Evolutionary conservation across 2,329 filamentous ascomycete genomes (phyloP).

Genomic region (Elsinoe necatrix): DNA sequence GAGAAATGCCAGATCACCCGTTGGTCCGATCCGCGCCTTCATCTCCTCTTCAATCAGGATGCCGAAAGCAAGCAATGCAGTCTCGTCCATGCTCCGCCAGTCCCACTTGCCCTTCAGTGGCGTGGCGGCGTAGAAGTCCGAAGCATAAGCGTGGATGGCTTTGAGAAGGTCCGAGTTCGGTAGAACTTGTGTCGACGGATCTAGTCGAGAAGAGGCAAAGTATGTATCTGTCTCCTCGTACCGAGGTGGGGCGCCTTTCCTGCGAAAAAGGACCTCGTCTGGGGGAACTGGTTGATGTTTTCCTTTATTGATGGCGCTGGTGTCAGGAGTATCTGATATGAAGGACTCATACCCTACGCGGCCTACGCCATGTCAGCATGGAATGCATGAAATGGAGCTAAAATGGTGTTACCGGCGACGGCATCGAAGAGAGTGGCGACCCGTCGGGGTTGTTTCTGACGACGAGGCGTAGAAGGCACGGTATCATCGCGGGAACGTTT

Average conservation of each 20-base stretch:
- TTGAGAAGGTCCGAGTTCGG: conserved; percentile 64
- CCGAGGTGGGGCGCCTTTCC: conserved; percentile 54
- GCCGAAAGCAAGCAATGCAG: conserved; percentile 65
- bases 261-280: conserved; percentile 63
- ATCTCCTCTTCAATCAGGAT: conserved; percentile 66
- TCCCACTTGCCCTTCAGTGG: conserved; percentile 26
- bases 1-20: conserved; percentile 63
- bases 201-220: conserved; percentile 52
- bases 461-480: not conserved
- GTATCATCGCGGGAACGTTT: conserved; percentile 1
- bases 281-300: conserved; percentile 46
- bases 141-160: conserved; percentile 58
- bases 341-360: conserved; percentile 41
- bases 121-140: conserved; percentile 51
- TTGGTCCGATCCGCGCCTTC: conserved; percentile 51
- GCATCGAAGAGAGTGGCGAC: conserved; percentile 58
- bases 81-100: conserved; percentile 64
- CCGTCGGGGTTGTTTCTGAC: not conserved
- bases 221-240: conserved; percentile 67
- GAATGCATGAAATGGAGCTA: not conserved
- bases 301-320: conserved; percentile 23
- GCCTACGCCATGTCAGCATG: conserved; percentile 28
- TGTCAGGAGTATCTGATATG: conserved; percentile 30
- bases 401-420: conserved; percentile 49
- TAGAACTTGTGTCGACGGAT: conserved; percentile 42